Base-by-base conservation (phyloP, 2,329 filamentous ascomycete species). In the Graphilbum ipis-grandicollis region DNA sequence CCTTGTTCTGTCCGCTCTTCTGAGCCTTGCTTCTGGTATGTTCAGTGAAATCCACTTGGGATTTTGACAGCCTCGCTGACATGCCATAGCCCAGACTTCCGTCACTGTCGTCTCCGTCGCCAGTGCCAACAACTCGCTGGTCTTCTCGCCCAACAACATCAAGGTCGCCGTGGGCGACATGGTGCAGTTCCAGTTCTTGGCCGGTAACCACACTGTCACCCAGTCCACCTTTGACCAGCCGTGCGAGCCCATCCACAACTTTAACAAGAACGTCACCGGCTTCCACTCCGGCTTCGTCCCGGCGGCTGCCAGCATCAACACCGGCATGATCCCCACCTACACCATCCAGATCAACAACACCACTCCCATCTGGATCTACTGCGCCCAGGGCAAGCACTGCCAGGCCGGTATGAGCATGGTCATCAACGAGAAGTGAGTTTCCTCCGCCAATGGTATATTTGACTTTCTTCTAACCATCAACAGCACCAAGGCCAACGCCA, bases 331-430 rank as follows among this genome's bases (percentile, higher is more conserved):
- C 41, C 71, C 79, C 21, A 75, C 75, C 37, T 90, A 75, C 57
- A 83, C 76, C 40, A 61, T 88, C 49, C 66, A 65, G 53, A 60
- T 90, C 54, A 76, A 75, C 50, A 64, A 73, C 54, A 70, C 66
- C 32, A 76, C 66, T 38, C 81, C 82, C 22, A 63, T 86, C 45
- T 90, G 82, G 80, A 59, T 81, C 45, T 88, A 79, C 65, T 88
- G 81, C 59, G 74, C 72, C 22, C 76, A 84, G 55, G 73, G 53
- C 33, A 70, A 65, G 50, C 82, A 90, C 59, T 90, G 81, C 56
- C 70, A 84, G 55, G 58, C 52, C 34, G 79, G 79, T 43, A 85
- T 85, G 77, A 66, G 68, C 39, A 77, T 81, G 60, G 78, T 81
- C 23, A 75, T 85, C 52, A 85, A 86, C 56, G 71, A 71, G 58